phyloP scores from a whole-genome alignment of 2,329 filamentous ascomycete species.

The Claviceps humidiphila region DNA sequence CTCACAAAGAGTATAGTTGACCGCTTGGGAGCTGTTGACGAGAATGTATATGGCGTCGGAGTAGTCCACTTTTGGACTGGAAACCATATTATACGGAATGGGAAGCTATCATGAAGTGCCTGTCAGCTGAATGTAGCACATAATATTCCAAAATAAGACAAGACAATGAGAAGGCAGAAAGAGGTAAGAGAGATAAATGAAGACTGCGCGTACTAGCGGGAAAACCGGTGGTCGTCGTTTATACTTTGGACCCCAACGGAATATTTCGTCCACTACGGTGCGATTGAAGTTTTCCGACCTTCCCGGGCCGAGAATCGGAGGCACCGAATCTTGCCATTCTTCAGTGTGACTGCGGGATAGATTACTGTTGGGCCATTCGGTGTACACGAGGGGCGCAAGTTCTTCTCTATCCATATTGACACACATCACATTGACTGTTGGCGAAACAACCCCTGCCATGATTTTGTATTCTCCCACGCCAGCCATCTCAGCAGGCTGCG shows the following conservation, averaged over 20 bases:
- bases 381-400: slow-evolving; percentile 51
- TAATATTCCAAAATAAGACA: background rate
- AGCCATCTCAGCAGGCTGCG: slow-evolving; percentile 52
- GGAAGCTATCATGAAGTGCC: slow-evolving; percentile 31
- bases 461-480: slow-evolving; percentile 59
- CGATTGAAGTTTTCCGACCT: slow-evolving; percentile 31
- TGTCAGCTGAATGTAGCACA: background rate
- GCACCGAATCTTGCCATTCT: slow-evolving; percentile 27
- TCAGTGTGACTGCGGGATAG: slow-evolving; percentile 20
- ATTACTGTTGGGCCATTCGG: slow-evolving; percentile 37
- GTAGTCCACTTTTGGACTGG: slow-evolving; percentile 33
- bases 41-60: slow-evolving; percentile 52
- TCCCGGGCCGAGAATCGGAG: slow-evolving; percentile 8
- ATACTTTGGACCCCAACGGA: slow-evolving; percentile 48
- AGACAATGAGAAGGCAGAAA: background rate
- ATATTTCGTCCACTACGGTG: slow-evolving; percentile 56
- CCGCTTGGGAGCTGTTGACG: slow-evolving; percentile 28
- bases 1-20: slow-evolving; percentile 53
- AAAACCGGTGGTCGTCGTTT: slow-evolving; percentile 38
- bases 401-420: slow-evolving; percentile 48
- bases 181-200: too few relatives aligned
- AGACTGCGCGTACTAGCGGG: too few relatives aligned
- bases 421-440: slow-evolving; percentile 60
- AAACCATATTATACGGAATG: slow-evolving; percentile 50
- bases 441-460: slow-evolving; percentile 55